Evolutionary conservation across 2,329 filamentous ascomycete genomes (phyloP).

Genomic region (Fusarium albosuccineum): DNA sequence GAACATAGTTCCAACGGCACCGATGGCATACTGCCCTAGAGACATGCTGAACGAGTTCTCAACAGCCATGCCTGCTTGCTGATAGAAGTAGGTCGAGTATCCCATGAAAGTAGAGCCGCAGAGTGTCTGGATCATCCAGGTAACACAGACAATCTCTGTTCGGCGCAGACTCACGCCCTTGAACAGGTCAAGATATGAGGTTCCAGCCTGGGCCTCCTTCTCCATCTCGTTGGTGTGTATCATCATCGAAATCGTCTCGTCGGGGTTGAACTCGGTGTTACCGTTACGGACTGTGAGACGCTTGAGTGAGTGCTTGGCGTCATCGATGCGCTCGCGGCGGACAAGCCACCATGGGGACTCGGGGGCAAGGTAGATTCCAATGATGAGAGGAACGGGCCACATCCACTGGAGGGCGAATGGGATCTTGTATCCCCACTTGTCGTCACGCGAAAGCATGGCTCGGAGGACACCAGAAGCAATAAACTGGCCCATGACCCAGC

Average conservation of each 20-base stretch:
- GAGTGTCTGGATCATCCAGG: constrained; percentile 57
- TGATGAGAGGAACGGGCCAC: constrained; percentile 60
- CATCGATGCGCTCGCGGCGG: constrained; percentile 54
- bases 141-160: constrained; percentile 61
- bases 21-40: constrained; percentile 59
- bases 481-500: constrained; percentile 64
- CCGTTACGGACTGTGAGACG: constrained; percentile 57
- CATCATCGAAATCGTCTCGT: constrained; percentile 65
- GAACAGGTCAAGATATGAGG: constrained; percentile 62
- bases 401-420: constrained; percentile 65
- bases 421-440: constrained; percentile 61
- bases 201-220: constrained; percentile 55
- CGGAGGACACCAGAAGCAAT: constrained; percentile 59
- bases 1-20: constrained; percentile 58
- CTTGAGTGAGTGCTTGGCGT: constrained; percentile 55
- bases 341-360: constrained; percentile 66
- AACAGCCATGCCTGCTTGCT: constrained; percentile 57
- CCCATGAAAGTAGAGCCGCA: constrained; percentile 63
- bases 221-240: constrained; percentile 64
- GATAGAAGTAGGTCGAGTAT: constrained; percentile 68
- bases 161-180: constrained; percentile 59
- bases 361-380: constrained; percentile 59
- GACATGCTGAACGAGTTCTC: constrained; percentile 56
- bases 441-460: constrained; percentile 52
- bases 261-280: constrained; percentile 51